Evolutionary conservation across 805 yeast genomes (phyloP).

Genomic region (Candida oleophila): DNA sequence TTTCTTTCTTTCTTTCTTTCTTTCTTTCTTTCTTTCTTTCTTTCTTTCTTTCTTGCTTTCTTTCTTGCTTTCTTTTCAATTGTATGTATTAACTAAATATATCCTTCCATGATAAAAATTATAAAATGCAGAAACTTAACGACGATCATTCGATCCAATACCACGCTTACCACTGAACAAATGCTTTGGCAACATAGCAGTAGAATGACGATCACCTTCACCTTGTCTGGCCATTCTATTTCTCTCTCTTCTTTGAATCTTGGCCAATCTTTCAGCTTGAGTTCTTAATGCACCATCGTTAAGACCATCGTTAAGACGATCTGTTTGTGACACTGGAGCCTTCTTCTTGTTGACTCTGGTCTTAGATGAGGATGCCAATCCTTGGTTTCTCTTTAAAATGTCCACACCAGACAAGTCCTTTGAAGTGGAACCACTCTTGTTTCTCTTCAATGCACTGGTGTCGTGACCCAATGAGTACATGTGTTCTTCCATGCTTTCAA

Average conservation of each 20-base stretch:
- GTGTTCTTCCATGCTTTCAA: conserved; percentile 80
- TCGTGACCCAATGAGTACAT: conserved; percentile 91
- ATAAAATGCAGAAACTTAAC: conserved; percentile 41
- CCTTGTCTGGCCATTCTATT: conserved; percentile 90
- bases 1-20: too few relatives aligned
- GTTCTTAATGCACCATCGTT: conserved; percentile 75
- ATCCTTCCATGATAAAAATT: neutral
- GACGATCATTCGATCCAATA: conserved; percentile 86
- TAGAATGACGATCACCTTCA: conserved; percentile 91
- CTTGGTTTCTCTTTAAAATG: conserved; percentile 61
- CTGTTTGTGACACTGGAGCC: conserved; percentile 60
- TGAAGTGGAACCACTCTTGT: conserved; percentile 38
- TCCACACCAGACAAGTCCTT: conserved; percentile 70
- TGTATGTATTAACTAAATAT: neutral
- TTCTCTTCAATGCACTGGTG: conserved; percentile 52
- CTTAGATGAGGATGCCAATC: conserved; percentile 36
- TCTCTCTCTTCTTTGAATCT: conserved; percentile 90
- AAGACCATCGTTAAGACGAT: conserved; percentile 85
- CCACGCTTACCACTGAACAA: conserved; percentile 96
- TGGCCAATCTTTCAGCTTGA: conserved; percentile 83
- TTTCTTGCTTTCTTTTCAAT: neutral
- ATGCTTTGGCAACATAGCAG: conserved; percentile 88
- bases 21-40: neutral
- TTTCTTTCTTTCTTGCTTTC: neutral
- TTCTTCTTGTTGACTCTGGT: conserved; percentile 34